Conservation (phyloP, 1,139 yeast genomes). For the Kodamaea sp. region DNA sequence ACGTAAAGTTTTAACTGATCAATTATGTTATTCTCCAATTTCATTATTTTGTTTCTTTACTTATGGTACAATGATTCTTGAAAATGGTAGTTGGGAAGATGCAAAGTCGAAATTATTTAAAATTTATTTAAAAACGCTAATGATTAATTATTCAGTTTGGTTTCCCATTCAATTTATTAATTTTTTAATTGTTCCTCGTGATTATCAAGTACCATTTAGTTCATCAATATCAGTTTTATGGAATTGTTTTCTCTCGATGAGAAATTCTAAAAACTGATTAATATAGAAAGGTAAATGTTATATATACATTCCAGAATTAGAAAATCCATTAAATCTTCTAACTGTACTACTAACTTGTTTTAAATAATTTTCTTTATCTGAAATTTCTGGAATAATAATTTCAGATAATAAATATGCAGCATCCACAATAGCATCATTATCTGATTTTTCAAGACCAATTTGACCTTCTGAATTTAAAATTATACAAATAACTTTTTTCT, state of each 20-base stretch:
- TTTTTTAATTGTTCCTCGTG: conserved; percentile 74
- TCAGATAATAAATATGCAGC: conserved; percentile 23
- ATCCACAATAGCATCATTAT: conserved; percentile 36
- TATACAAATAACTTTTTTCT: conserved; percentile 18
- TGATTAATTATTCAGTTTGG: conserved; percentile 87
- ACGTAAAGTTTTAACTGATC: conserved; percentile 86
- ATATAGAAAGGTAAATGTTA: conserved; percentile 10
- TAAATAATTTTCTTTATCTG: conserved; percentile 19
- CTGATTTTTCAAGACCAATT: conserved; percentile 48
- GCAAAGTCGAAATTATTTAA: conserved; percentile 59
- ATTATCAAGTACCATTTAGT: conserved; percentile 86
- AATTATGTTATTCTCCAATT: conserved; percentile 81
- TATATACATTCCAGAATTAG: conserved; percentile 41
- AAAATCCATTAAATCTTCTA: conserved; percentile 34
- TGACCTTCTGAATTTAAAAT: conserved; percentile 55
- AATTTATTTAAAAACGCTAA: conserved; percentile 70
- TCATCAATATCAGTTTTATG: conserved; percentile 86
- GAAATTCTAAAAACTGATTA: conserved; percentile 38
- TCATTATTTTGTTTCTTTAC: conserved; percentile 78
- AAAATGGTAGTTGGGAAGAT: conserved; percentile 65
- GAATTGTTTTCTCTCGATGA: conserved; percentile 87
- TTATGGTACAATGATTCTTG: conserved; percentile 79
- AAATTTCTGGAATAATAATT: conserved; percentile 10
- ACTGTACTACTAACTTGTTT: conserved; percentile 27
- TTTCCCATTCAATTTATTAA: conserved; percentile 90